Evolutionary conservation across 2,329 filamentous ascomycete species (phyloP), one percentile per base, ranked within the genome.

Genomic region (Colletotrichum ledebouriae): DNA sequence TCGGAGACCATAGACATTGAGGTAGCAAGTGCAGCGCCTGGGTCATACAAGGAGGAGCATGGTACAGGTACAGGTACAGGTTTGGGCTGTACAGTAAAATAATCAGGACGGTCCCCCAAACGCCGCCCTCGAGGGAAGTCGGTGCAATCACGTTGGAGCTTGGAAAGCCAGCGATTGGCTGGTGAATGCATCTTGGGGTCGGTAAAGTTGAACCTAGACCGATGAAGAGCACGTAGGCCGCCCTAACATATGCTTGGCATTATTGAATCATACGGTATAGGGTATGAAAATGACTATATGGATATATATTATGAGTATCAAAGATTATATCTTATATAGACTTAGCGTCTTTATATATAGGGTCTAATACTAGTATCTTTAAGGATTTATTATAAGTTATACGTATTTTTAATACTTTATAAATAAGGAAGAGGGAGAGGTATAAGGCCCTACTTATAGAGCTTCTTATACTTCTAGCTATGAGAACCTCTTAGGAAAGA

Each of bases 61-160:
- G 55, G 13, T 20, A 41, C 20, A 20, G 42, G 56, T 59, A 59
- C 41, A 59, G 52, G 17, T 29, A 56, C 52, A 56, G 42, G 56
- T 34, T 47, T 37, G 25, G 41, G 41, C 39, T 58, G 22, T 58
- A 53, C 49, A 55, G 34, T 7, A 2, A n/a, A 29, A 53, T 11
- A 25, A 53, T 53, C 50, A 41, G 12, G 53, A 22, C 53, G 22
- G 53, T 39, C 39, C 53, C 53, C 55, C 39, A 58, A 57, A 17
- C 22, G 39, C 55, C 29, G 41, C 55, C 41, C 20, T 58, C 15
- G 55, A 20, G 22, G n/a, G 55, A 58, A 44, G 39, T n/a, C 22
- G n/a, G n/a, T 33, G 25, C 41, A 55, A 11, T 17, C 34, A 29
- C n/a, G 17, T 34, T 15, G 29, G 34, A 39, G 34, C 33, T 6